A percentile compares a stretch with the other conserved stretches of the same genome.
phyloP scores from a whole-genome alignment of 2,329 filamentous ascomycete genomes.

The Sordariomycetes sp. region DNA sequence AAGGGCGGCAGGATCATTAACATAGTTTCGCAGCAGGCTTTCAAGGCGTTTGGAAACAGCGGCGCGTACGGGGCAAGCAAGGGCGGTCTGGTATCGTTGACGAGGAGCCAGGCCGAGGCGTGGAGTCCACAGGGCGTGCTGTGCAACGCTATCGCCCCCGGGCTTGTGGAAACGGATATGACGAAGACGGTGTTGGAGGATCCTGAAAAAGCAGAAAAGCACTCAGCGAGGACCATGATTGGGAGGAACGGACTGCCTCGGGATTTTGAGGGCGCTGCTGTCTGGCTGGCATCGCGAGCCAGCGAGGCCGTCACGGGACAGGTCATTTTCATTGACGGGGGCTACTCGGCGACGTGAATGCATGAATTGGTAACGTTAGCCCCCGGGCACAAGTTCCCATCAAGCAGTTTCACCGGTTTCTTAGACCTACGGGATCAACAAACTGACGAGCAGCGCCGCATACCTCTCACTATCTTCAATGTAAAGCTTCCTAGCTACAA shows the following conservation, averaged over 20 bases:
- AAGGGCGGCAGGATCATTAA: conserved; percentile 24
- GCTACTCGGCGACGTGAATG: conserved; percentile 20
- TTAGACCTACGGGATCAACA: no score
- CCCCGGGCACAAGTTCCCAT: no score
- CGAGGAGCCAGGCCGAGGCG: conserved; percentile 22
- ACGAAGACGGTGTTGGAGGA: conserved; percentile 13
- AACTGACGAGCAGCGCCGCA: no score
- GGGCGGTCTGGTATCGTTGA: conserved; percentile 18
- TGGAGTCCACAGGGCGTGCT: conserved; percentile 22
- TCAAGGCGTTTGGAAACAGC: conserved; percentile 20
- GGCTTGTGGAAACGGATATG: conserved; percentile 18
- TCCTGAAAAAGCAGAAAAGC: conserved; percentile 9
- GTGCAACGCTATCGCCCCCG: conserved; percentile 22
- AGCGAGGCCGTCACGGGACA: conserved; percentile 22
- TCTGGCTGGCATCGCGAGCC: conserved; percentile 19
- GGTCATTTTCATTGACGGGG: conserved; percentile 22
- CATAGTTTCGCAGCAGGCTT: conserved; percentile 20
- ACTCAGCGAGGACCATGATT: conserved; percentile 18
- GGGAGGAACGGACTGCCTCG: conserved; percentile 18
- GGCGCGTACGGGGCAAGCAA: conserved; percentile 22
- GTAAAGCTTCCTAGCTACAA: no score
- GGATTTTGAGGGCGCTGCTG: conserved; percentile 19
- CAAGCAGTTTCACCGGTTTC: no score
- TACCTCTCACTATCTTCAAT: no score
- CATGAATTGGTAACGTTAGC: no score